Evolutionary conservation across 805 yeast genomes (phyloP), one percentile per base, ranked within the genome.

Genomic region (Saccharomycopsis synnaedendra): DNA sequence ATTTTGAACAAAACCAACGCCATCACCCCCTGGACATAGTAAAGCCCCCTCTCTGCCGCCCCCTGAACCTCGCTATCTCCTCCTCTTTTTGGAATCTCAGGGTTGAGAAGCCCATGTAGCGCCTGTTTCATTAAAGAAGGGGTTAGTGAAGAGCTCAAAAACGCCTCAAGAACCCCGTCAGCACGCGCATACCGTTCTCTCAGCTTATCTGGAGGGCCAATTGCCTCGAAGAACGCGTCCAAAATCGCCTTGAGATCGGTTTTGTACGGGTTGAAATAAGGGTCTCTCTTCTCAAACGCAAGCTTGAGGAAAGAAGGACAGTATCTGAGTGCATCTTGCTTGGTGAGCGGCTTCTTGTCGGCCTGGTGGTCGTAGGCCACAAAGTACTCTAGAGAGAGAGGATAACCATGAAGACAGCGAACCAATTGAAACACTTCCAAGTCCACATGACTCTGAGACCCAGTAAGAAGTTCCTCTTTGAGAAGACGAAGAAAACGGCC

Each of bases 381-480:
- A 52, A 77, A 78, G 11, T 69, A 68, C 9, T 81, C 86, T 7
- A 76, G 68, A 1, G 80, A 66, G 3, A 88, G 66, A 2, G 68
- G 64, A 44, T 85, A 70, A 41, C 87, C 94, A 56, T 82, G 87
- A 6, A 84, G 72, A 60, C 98, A 93, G 53, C 78, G 71, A 28
- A 93, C 63, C 34, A 86, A 71, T 57, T 90, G 97, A 5, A 86
- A 71, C 42, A 90, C 68, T 42, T 83, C 89, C 2, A 83, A 71
- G 4, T 70, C 71, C 2, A 56, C 51, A 49, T 67, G 60, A 27
- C 51, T 45, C 60, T 64, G 60, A 5, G 69, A 64, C 31, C 74
- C 61, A 0, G 64, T 55, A 10, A 76, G 65, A 34, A 84, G 63
- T 19, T 74, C 69, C 5, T 68, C 66, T 54, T 87, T 82, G 0